phyloP scores from a whole-genome alignment of 208 protist species.

The Leishmania gerbilli region DNA sequence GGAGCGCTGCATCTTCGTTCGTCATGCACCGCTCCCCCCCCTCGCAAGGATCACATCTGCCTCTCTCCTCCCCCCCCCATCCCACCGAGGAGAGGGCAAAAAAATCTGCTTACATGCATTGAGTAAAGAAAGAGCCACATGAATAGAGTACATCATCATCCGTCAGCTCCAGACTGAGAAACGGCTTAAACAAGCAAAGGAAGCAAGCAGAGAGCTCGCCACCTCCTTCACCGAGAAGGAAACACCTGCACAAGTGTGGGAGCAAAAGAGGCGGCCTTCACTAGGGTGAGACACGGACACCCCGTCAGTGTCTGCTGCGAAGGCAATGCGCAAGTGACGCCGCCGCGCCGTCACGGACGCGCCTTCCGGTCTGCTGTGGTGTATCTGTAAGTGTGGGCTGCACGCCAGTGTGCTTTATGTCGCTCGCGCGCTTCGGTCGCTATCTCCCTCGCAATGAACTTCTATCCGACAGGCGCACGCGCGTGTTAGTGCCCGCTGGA shows the following conservation, averaged over 20 bases:
- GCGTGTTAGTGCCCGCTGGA: not conserved
- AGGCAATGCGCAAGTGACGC: too few species aligned
- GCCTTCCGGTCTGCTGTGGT: not conserved
- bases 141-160: conserved; percentile 2
- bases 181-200: conserved; percentile 1
- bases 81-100: not conserved
- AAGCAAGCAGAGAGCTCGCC: not conserved
- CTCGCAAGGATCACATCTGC: not conserved
- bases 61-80: too few species aligned
- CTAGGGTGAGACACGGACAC: not conserved
- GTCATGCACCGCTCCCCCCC: not conserved
- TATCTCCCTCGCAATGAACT: not conserved
- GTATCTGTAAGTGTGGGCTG: not conserved
- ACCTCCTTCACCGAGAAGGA: not conserved
- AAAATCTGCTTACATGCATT: not conserved
- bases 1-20: not conserved
- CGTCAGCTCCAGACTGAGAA: not conserved
- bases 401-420: not conserved
- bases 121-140: not conserved
- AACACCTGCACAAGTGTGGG: too few species aligned
- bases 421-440: not conserved
- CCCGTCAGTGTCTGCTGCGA: not conserved
- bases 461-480: not conserved
- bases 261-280: not conserved
- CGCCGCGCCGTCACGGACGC: not conserved